Evolutionary conservation across 345 rosid genomes (phyloP).

Genomic region (Isatis tinctoria): DNA sequence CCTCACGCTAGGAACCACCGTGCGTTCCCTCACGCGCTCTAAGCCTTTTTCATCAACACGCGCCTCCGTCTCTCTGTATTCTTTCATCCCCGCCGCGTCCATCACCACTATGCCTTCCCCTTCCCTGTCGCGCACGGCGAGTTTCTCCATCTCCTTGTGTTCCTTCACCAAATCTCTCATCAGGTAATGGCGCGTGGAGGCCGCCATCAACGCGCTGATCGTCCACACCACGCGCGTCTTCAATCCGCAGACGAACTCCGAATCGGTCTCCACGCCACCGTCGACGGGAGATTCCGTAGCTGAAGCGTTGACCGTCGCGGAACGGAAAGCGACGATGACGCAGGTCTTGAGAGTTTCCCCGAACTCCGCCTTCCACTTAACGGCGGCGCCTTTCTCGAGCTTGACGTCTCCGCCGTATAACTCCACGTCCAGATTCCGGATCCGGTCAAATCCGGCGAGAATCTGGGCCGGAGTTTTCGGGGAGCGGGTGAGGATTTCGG

Average conservation of each 20-base stretch:
- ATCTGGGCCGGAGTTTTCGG: slow-evolving; percentile 31
- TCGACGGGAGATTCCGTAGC: slow-evolving; percentile 7
- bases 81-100: slow-evolving; percentile 30
- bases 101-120: slow-evolving; percentile 33
- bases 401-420: slow-evolving; percentile 28
- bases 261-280: slow-evolving; percentile 20
- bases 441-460: slow-evolving; percentile 31
- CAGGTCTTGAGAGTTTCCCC: slow-evolving; percentile 28
- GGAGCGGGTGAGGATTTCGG: neutral
- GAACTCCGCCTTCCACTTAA: slow-evolving; percentile 35
- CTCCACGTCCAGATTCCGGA: slow-evolving; percentile 31
- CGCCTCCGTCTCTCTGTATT: slow-evolving; percentile 27
- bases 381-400: slow-evolving; percentile 35
- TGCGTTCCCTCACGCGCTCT: slow-evolving; percentile 32
- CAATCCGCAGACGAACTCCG: slow-evolving; percentile 30
- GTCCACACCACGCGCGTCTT: slow-evolving; percentile 40
- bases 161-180: slow-evolving; percentile 32
- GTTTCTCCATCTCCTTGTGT: slow-evolving; percentile 28
- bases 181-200: slow-evolving; percentile 30
- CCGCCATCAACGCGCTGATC: slow-evolving; percentile 35
- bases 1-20: slow-evolving; percentile 32
- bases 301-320: slow-evolving; percentile 25
- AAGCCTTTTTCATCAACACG: slow-evolving; percentile 7
- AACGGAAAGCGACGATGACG: slow-evolving; percentile 34
- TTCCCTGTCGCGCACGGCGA: slow-evolving; percentile 23